Conservation (phyloP, 1,284 basidiomycete genomes). For the Lentinula novae-zelandiae region DNA sequence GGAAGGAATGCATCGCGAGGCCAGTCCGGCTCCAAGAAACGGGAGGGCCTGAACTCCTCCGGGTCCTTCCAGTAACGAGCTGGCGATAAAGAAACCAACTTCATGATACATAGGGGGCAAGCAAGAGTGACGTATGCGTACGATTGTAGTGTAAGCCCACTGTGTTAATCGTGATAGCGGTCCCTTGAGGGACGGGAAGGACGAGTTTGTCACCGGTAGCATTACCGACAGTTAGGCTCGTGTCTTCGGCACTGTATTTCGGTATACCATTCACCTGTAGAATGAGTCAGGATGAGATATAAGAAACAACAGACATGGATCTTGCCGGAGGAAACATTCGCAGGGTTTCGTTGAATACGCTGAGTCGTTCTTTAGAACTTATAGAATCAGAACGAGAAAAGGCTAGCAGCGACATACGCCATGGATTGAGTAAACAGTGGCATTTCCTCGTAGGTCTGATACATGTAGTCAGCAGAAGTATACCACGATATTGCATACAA, state of each 20-base stretch:
- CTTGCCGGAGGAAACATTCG: constrained; percentile 57
- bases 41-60: constrained; percentile 42
- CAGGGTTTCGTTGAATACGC: constrained; percentile 57
- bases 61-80: constrained; percentile 54
- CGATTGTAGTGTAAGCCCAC: constrained; percentile 46
- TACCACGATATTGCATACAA: not conserved
- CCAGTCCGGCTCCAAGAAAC: constrained; percentile 47
- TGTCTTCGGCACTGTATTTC: constrained; percentile 46
- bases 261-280: constrained; percentile 41
- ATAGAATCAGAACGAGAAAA: not conserved
- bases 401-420: constrained; percentile 30
- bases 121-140: constrained; percentile 19
- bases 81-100: constrained; percentile 17
- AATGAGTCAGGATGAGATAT: not conserved
- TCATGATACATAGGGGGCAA: not conserved
- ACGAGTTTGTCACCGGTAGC: constrained; percentile 30
- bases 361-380: constrained; percentile 20
- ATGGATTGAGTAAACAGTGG: constrained; percentile 38
- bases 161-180: constrained; percentile 35
- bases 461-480: not conserved
- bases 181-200: constrained; percentile 43
- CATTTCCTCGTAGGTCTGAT: constrained; percentile 52
- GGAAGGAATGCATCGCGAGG: constrained; percentile 48
- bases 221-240: constrained; percentile 34
- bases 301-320: constrained; percentile 1